Base-by-base conservation (phyloP, 208 protist species). In the Trypanosoma rangeli region DNA sequence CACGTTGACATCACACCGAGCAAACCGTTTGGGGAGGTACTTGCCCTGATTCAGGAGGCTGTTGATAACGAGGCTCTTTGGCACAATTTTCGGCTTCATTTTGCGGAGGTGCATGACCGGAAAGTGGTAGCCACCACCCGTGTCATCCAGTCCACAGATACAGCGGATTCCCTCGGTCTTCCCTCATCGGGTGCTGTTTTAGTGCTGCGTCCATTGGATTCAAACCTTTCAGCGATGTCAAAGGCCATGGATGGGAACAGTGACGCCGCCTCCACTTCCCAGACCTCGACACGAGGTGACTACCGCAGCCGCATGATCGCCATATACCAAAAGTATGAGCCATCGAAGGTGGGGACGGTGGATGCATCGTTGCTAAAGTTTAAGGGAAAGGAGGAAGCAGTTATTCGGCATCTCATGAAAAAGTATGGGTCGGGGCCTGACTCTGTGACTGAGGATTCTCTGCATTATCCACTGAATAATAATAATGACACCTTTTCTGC, bases 401-500 rank as follows among this genome's bases (percentile, higher is more conserved):
- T 90, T 15, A 83, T 93, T 48, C 75, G 76, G 56, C 75, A 92
- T 67, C 77, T 93, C 13, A 65, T 93, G 29, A 81, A 83, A 62
- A 85, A 87, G 65, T 92, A 93, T 71, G 90, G 87, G 13, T 84
- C 87, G 0, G 90, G 93, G 68, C 85, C 86, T 9, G 16, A 50
- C 49, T 13, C 31, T 64, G 15, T 35, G 15, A 16, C 3, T 46
- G 15, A 10, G 1, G 42, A 46, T 18, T 46, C 42, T 18, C 42
- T 18, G 42, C 42, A 16, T 10, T 46, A 1, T 46, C 42, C 42
- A 46, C 42, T 18, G 5, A 16, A 46, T 18, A 46, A 46, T 18
- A 46, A 46, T 16, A 18, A 46, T 46, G 3, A 1, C 42, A 16
- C 15, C 42, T 20, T 1, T 9, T 9, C 42, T 18, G 15, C 15